These are phyloP conservation scores for Trypanosoma mega DNA, from an alignment of 208 protist genomes.

Conservation along the genomic window DNA sequence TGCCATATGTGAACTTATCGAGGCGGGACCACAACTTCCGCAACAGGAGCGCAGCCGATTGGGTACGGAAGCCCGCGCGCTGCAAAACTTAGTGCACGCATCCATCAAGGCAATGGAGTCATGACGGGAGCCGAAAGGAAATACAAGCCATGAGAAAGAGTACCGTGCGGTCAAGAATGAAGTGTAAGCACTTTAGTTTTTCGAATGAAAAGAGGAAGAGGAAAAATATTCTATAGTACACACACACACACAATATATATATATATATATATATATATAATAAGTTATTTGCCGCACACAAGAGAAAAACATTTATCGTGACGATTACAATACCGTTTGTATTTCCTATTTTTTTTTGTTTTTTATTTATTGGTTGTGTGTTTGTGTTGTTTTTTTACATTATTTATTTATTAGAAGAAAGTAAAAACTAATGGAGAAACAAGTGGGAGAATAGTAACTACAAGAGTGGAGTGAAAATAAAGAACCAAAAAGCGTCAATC, in stretches of 20 bases:
- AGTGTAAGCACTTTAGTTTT: neutral
- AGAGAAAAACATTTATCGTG: neutral
- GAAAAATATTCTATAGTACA: neutral
- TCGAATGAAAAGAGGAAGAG: neutral
- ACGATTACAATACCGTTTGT: neutral
- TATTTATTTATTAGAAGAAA: no score
- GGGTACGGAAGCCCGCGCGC: constrained; percentile 34
- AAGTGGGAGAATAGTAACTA: no score
- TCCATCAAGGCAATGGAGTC: constrained; percentile 74
- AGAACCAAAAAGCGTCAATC: no score
- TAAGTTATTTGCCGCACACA: neutral
- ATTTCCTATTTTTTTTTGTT: constrained; percentile 6
- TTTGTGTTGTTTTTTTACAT: neutral
- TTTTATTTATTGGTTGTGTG: neutral
- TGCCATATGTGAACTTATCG: constrained; percentile 49
- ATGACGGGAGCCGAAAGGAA: constrained; percentile 4
- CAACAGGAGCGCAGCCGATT: constrained; percentile 14
- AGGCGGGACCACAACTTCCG: constrained; percentile 1
- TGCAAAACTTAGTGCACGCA: constrained; percentile 74
- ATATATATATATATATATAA: constrained; percentile 1
- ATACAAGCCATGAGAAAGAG: no score
- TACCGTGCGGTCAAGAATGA: neutral
- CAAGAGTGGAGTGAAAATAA: no score
- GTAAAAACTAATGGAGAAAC: no score
- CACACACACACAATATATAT: neutral